These are phyloP conservation scores for Penicillium psychrosexuale DNA, from an alignment of 2,329 filamentous ascomycete species.

Conservation along the genomic window DNA sequence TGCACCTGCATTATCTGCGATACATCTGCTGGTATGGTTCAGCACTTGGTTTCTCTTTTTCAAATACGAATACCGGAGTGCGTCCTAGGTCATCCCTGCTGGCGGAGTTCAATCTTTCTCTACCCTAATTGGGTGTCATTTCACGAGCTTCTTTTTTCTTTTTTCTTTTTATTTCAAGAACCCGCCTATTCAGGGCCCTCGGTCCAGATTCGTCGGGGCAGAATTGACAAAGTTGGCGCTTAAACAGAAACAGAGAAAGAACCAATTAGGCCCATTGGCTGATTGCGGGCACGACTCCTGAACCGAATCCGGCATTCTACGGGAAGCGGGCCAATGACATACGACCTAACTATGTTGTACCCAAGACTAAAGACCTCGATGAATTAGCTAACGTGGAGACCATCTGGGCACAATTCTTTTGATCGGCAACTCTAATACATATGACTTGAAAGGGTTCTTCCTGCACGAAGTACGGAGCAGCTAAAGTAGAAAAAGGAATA, in stretches of 20 bases:
- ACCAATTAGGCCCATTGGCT: neutral
- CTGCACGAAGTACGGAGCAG: conserved; percentile 16
- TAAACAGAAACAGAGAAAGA: neutral
- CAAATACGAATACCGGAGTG: neutral
- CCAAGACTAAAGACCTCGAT: neutral
- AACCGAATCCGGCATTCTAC: neutral
- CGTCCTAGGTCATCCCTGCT: neutral
- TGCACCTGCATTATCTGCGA: conserved; percentile 2
- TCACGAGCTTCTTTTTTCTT: neutral
- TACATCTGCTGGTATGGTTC: neutral
- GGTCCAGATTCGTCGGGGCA: neutral
- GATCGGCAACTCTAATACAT: conserved; percentile 23
- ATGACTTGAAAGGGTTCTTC: conserved; percentile 12
- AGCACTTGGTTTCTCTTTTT: neutral
- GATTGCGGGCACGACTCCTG: neutral
- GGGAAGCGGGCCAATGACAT: conserved; percentile 2
- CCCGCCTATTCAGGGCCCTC: neutral
- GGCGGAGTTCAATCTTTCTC: neutral
- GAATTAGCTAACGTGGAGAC: conserved; percentile 19
- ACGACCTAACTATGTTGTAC: neutral
- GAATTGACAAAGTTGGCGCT: neutral
- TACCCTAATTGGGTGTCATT: neutral
- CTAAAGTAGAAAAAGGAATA: neutral
- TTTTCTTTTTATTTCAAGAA: neutral
- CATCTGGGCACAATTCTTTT: conserved; percentile 3